A percentile compares a stretch with the other conserved stretches of the same genome.
phyloP scores from a whole-genome alignment of 306 rosid species.

The Prunus kanzakura region DNA sequence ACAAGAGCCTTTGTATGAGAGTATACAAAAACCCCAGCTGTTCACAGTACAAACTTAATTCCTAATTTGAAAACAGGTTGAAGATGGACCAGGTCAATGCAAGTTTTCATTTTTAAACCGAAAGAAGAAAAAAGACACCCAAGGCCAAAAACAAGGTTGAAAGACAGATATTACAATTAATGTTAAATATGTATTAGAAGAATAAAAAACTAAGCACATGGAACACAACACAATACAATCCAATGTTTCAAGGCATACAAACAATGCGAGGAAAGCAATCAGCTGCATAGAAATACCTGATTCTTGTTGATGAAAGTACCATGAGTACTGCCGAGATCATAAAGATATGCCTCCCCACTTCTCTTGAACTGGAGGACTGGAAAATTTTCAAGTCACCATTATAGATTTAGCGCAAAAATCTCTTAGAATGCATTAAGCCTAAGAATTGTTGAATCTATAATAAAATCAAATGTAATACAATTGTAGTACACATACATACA shows the following conservation, averaged over 20 bases:
- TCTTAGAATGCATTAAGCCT: background rate
- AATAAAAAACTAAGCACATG: background rate
- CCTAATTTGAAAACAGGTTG: background rate
- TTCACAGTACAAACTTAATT: background rate
- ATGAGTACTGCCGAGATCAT: conserved; percentile 95
- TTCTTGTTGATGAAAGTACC: conserved; percentile 84
- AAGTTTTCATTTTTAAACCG: background rate
- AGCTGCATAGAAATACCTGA: conserved; percentile 51
- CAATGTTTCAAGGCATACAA: background rate
- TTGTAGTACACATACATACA: background rate
- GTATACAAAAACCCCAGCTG: background rate
- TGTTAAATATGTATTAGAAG: background rate
- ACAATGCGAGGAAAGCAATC: background rate
- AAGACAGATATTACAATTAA: background rate
- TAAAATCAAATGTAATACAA: background rate
- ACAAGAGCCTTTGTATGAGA: background rate
- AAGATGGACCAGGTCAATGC: background rate
- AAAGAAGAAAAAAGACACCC: background rate
- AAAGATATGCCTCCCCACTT: conserved; percentile 78
- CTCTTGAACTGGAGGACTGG: conserved; percentile 81
- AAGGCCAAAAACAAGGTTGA: background rate
- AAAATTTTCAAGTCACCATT: conserved; percentile 4
- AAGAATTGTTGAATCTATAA: background rate
- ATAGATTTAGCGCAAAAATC: background rate
- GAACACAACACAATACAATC: background rate